Percentiles rank a stretch among this genome's conserved stretches.
These are phyloP conservation scores for Monosporascus sp. DNA, from an alignment of 2,329 filamentous ascomycete species.

Conservation along the genomic window DNA sequence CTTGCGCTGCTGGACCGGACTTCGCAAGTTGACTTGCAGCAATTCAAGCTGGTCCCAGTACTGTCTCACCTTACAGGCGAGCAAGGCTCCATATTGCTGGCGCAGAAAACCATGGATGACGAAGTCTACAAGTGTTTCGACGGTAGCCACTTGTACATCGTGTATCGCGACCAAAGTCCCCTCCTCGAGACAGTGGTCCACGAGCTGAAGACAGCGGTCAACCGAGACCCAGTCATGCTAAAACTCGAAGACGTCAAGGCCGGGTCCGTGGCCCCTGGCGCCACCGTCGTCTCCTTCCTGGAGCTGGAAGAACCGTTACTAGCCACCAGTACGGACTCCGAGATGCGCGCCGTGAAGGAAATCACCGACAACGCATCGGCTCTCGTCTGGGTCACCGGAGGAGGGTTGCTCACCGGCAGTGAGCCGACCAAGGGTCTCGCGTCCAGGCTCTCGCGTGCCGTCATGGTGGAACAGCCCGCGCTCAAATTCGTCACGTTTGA, in stretches of 20 bases:
- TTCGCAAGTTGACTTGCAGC: not conserved
- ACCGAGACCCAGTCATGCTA: not conserved
- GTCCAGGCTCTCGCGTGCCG: slow-evolving; percentile 5
- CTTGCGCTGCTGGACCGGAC: not conserved
- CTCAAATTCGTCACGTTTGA: slow-evolving; percentile 11
- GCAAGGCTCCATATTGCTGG: not conserved
- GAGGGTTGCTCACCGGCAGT: slow-evolving; percentile 1
- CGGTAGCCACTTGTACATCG: not conserved
- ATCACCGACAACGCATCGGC: slow-evolving; percentile 6
- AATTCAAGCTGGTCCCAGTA: not conserved
- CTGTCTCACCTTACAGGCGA: not conserved
- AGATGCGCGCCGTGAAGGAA: slow-evolving; percentile 9
- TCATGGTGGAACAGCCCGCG: slow-evolving; percentile 13
- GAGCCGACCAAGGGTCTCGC: slow-evolving; percentile 5
- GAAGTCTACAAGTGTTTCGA: not conserved
- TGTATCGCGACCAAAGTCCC: not conserved
- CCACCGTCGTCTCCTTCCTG: slow-evolving; percentile 4
- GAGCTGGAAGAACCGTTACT: slow-evolving; percentile 7
- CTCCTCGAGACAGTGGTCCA: slow-evolving; percentile 1
- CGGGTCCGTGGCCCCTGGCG: not conserved
- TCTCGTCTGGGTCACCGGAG: slow-evolving; percentile 10
- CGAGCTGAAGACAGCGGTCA: not conserved
- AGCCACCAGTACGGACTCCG: slow-evolving; percentile 1
- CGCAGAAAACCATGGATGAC: not conserved
- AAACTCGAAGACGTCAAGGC: slow-evolving; percentile 1